Conservation (phyloP, 768 basidiomycete genomes). For the Rubroboletus pulcherrimus region DNA sequence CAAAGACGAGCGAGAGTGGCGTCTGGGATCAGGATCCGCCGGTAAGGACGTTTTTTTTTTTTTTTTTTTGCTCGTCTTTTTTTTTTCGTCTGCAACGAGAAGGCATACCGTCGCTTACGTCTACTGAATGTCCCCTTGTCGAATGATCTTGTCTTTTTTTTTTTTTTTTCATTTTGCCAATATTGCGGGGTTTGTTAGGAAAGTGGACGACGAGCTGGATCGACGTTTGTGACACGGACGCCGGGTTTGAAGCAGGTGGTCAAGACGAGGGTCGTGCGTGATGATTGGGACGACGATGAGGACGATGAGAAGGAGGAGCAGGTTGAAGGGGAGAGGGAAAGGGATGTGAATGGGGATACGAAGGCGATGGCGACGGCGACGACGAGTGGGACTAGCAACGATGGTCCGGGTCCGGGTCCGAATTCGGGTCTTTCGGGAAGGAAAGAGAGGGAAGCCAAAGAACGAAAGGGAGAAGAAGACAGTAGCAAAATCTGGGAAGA, state of each 20-base stretch:
- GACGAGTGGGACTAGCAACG: not conserved
- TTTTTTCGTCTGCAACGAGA: not conserved
- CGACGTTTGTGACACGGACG: slow-evolving; percentile 1
- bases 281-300: slow-evolving; percentile 60
- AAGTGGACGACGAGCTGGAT: not conserved
- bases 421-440: not conserved
- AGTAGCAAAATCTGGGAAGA: slow-evolving; percentile 63
- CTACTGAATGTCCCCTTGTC: not conserved
- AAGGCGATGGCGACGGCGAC: not conserved
- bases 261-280: slow-evolving; percentile 28
- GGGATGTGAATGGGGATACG: not conserved
- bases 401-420: not conserved
- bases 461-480: slow-evolving; percentile 10
- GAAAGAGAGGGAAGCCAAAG: not conserved
- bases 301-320: slow-evolving; percentile 29
- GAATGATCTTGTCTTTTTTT: too few relatives aligned
- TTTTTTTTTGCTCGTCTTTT: not conserved
- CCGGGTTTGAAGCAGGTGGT: not conserved
- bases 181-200: slow-evolving; percentile 1
- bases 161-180: not conserved
- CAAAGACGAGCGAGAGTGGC: slow-evolving; percentile 8
- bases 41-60: slow-evolving; percentile 6
- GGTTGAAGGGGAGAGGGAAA: too few relatives aligned
- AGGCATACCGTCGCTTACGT: slow-evolving; percentile 16
- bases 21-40: slow-evolving; percentile 17